Percentiles rank a stretch among this genome's conserved stretches.
Conservation (phyloP, 306 rosid genomes). For the Vigna hirtella region DNA sequence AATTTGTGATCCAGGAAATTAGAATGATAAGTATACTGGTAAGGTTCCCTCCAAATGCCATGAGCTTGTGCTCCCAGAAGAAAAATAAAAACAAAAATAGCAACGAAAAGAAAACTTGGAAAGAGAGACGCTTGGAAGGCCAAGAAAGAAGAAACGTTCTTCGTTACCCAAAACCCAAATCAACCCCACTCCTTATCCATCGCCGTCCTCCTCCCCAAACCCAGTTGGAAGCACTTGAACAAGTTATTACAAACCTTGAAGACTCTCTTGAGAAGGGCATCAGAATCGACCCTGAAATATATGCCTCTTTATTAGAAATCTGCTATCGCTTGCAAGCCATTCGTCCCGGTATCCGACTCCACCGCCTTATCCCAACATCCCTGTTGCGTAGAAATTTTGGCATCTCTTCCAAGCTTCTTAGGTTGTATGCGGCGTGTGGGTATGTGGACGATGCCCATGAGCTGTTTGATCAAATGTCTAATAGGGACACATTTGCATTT, state of each 20-base stretch:
- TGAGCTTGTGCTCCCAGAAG: constrained; percentile 42
- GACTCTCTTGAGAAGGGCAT: constrained; percentile 63
- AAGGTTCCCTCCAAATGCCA: constrained; percentile 19
- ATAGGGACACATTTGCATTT: constrained; percentile 60
- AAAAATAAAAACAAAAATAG: constrained; percentile 30
- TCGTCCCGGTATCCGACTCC: constrained; percentile 63
- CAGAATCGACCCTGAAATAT: constrained; percentile 59
- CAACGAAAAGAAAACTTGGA: constrained; percentile 49
- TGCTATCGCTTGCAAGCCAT: constrained; percentile 66
- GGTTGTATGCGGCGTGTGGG: constrained; percentile 71
- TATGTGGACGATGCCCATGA: constrained; percentile 66
- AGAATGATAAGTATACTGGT: constrained; percentile 49
- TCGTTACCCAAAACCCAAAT: constrained; percentile 63
- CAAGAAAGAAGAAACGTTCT: constrained; percentile 44
- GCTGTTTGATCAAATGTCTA: constrained; percentile 83
- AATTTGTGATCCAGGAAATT: neutral
- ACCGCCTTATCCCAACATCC: constrained; percentile 64
- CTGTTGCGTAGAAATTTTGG: constrained; percentile 68
- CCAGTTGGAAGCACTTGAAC: constrained; percentile 75
- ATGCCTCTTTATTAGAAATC: constrained; percentile 81
- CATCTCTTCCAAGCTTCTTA: constrained; percentile 69
- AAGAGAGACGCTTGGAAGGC: constrained; percentile 44
- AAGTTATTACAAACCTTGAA: constrained; percentile 69
- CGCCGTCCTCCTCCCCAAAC: constrained; percentile 63
- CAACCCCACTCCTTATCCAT: constrained; percentile 72